These are phyloP conservation scores for Parietaria judaica DNA, from an alignment of 306 rosid genomes.

Conservation along the genomic window DNA sequence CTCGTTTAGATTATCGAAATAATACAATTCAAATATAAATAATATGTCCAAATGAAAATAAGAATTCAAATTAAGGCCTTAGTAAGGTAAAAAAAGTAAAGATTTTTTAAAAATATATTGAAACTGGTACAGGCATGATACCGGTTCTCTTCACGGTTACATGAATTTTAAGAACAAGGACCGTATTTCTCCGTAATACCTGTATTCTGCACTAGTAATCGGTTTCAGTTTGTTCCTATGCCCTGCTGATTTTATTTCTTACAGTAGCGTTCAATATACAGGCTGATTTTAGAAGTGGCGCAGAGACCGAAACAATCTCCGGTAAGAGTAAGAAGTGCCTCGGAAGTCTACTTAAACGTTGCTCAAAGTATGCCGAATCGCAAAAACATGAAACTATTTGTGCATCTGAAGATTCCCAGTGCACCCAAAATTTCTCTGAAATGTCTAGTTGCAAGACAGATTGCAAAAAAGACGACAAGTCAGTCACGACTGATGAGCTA, in stretches of 20 bases:
- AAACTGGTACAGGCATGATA: too few species aligned
- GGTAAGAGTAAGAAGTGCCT: conserved; percentile 1
- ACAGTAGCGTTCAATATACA: conserved; percentile 19
- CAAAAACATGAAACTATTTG: conserved; percentile 12
- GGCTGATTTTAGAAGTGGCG: conserved; percentile 17
- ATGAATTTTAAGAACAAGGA: too few species aligned
- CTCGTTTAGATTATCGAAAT: too few species aligned
- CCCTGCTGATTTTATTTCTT: conserved; percentile 1
- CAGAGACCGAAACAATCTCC: neutral
- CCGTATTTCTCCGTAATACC: too few species aligned
- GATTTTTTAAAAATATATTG: too few species aligned
- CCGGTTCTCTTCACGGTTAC: too few species aligned
- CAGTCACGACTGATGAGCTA: conserved; percentile 9
- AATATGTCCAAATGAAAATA: too few species aligned
- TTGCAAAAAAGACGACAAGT: conserved; percentile 5
- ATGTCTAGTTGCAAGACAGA: conserved; percentile 8
- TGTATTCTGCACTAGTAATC: too few species aligned
- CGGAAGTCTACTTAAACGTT: neutral
- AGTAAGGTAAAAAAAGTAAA: too few species aligned
- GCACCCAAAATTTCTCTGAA: neutral
- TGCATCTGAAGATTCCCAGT: conserved; percentile 17
- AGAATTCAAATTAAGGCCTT: too few species aligned
- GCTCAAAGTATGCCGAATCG: conserved; percentile 11
- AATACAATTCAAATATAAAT: too few species aligned
- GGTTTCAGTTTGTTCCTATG: neutral